A percentile compares a stretch with the other conserved stretches of the same genome.
phyloP scores from a whole-genome alignment of 768 basidiomycete species.

The Cystoderma amianthinum region DNA sequence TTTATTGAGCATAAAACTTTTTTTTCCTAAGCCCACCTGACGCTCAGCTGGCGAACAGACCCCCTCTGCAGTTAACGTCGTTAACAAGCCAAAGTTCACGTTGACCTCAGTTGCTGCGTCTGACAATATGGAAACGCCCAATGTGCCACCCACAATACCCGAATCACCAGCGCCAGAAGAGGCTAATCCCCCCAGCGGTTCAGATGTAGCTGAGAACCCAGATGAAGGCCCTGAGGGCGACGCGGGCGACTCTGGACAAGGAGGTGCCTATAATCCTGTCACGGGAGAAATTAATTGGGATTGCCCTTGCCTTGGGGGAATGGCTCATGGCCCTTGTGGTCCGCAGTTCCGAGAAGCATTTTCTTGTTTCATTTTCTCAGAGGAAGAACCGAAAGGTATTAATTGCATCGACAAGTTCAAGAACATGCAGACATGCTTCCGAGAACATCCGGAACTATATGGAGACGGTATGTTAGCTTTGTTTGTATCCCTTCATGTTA shows the following conservation, averaged over 20 bases:
- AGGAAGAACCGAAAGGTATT: slow-evolving; percentile 94
- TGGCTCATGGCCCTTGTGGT: slow-evolving; percentile 97
- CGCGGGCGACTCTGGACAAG: neutral
- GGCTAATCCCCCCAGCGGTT: neutral
- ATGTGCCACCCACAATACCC: neutral
- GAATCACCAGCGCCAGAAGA: slow-evolving; percentile 8
- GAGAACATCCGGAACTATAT: slow-evolving; percentile 93
- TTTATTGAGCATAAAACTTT: neutral
- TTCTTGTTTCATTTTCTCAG: slow-evolving; percentile 92
- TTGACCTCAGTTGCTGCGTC: slow-evolving; percentile 11
- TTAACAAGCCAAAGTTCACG: slow-evolving; percentile 2
- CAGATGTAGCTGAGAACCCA: neutral
- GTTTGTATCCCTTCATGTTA: no score
- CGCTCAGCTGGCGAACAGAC: slow-evolving; percentile 10
- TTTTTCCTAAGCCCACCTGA: slow-evolving; percentile 3
- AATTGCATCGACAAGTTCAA: slow-evolving; percentile 98
- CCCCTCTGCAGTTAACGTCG: slow-evolving; percentile 3
- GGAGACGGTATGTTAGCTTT: slow-evolving; percentile 64
- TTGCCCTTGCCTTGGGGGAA: slow-evolving; percentile 96
- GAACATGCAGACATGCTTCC: slow-evolving; percentile 96
- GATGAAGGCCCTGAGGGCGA: neutral
- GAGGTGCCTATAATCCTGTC: slow-evolving; percentile 81
- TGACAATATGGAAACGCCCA: slow-evolving; percentile 3
- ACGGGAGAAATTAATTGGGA: slow-evolving; percentile 99
- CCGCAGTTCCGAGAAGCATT: slow-evolving; percentile 91